A percentile compares a stretch with the other conserved stretches of the same genome.
Conservation (phyloP, 2,329 filamentous ascomycete species). For the Colletotrichum melonis region DNA sequence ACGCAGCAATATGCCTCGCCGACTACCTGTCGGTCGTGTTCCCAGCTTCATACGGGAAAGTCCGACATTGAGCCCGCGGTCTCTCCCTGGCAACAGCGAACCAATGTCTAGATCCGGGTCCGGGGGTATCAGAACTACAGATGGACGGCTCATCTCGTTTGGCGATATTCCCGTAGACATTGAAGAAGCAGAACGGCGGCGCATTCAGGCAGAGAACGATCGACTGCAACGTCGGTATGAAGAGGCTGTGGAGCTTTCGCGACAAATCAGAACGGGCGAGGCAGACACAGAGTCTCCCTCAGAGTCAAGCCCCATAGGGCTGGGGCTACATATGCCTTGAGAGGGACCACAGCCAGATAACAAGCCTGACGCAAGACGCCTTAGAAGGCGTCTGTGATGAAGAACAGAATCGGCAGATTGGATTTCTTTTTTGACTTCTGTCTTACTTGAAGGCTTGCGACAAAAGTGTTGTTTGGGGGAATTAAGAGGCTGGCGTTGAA, state of each 20-base stretch:
- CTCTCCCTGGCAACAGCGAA: conserved; percentile 9
- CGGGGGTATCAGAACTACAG: conserved; percentile 27
- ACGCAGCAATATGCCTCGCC: conserved; percentile 18
- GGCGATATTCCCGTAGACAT: conserved; percentile 19
- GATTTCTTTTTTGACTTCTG: background rate
- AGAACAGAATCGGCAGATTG: background rate
- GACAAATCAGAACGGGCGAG: background rate
- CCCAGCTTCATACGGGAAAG: conserved; percentile 22
- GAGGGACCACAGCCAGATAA: background rate
- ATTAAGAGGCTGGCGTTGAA: background rate
- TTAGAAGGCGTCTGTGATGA: background rate
- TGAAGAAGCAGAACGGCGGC: conserved; percentile 7
- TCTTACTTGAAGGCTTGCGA: background rate
- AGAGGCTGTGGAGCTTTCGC: conserved; percentile 16
- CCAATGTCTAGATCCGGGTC: conserved; percentile 27
- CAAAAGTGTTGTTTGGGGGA: too few relatives aligned
- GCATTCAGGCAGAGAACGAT: background rate
- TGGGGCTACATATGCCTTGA: background rate
- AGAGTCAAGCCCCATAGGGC: background rate
- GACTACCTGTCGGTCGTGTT: background rate
- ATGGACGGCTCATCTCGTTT: conserved; percentile 31
- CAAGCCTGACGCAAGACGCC: background rate
- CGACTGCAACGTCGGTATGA: conserved; percentile 1
- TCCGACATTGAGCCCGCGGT: conserved; percentile 10
- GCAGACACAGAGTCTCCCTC: background rate